Evolutionary conservation across 768 basidiomycete genomes (phyloP).

Genomic region (Boletus reticulatus): DNA sequence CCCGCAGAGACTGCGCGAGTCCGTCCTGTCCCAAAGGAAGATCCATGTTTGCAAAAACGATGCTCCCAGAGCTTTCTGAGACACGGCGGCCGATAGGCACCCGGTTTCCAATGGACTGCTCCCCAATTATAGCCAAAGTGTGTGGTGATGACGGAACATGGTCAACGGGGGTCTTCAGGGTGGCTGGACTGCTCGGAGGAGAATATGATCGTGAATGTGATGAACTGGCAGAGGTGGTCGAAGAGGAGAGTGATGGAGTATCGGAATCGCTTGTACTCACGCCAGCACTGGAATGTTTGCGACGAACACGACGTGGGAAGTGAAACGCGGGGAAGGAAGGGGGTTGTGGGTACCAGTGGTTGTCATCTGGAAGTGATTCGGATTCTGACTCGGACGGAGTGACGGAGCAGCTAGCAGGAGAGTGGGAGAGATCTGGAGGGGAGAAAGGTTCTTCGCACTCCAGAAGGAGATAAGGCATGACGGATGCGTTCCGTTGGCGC

Average conservation of each 20-base stretch:
- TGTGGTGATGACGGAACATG: constrained; percentile 13
- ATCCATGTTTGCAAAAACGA: constrained; percentile 21
- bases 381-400: constrained; percentile 36
- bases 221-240: constrained; percentile 38
- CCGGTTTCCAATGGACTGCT: constrained; percentile 27
- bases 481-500: constrained; percentile 6
- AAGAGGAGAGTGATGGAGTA: constrained; percentile 49
- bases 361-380: constrained; percentile 31
- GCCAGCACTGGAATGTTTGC: constrained; percentile 26
- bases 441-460: constrained; percentile 33
- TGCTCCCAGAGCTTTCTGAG: constrained; percentile 23
- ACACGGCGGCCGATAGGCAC: neutral
- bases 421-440: constrained; percentile 19
- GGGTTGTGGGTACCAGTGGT: constrained; percentile 19
- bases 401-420: constrained; percentile 5
- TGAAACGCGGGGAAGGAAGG: constrained; percentile 29
- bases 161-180: constrained; percentile 34
- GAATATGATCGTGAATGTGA: constrained; percentile 30
- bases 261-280: constrained; percentile 40
- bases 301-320: constrained; percentile 33
- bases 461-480: constrained; percentile 25
- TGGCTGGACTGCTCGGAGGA: constrained; percentile 35
- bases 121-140: constrained; percentile 40
- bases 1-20: constrained; percentile 1
- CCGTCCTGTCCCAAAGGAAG: constrained; percentile 21